phyloP scores from a whole-genome alignment of 208 protist species.

The Porcisia hertigi region DNA sequence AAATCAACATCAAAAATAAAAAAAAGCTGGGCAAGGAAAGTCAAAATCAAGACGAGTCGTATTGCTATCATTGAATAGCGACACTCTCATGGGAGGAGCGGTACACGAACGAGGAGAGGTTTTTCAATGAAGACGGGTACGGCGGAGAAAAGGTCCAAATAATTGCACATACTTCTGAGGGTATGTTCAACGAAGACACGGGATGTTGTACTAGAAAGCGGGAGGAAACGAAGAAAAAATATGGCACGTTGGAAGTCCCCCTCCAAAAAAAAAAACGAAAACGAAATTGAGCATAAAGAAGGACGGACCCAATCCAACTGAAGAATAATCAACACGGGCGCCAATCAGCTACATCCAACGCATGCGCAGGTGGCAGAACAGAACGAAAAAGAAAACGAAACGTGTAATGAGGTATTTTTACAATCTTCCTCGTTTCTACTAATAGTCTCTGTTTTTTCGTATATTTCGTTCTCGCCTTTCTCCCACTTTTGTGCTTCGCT shows the following conservation, averaged over 20 bases:
- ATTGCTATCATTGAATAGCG: too few relatives aligned
- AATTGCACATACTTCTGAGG: background rate
- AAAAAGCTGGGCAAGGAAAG: background rate
- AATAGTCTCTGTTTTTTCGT: background rate
- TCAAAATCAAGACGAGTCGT: too few relatives aligned
- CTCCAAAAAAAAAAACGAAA: background rate
- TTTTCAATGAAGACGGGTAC: too few relatives aligned
- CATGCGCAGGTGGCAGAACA: background rate
- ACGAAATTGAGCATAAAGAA: background rate
- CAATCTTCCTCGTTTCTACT: background rate
- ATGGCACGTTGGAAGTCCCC: background rate
- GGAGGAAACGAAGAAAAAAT: too few relatives aligned
- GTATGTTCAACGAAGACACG: too few relatives aligned
- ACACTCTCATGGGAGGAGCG: too few relatives aligned
- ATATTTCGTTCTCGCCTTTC: too few relatives aligned
- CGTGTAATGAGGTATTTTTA: background rate
- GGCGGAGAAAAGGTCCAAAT: background rate
- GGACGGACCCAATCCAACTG: background rate
- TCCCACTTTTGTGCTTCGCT: background rate
- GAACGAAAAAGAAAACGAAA: background rate
- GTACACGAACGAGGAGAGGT: too few relatives aligned
- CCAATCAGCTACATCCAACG: background rate
- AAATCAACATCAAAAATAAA: background rate
- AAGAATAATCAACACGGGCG: background rate
- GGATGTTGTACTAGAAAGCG: background rate